phyloP scores from a whole-genome alignment of 176 grass and related monocot species.

The Oryza australiensis region DNA sequence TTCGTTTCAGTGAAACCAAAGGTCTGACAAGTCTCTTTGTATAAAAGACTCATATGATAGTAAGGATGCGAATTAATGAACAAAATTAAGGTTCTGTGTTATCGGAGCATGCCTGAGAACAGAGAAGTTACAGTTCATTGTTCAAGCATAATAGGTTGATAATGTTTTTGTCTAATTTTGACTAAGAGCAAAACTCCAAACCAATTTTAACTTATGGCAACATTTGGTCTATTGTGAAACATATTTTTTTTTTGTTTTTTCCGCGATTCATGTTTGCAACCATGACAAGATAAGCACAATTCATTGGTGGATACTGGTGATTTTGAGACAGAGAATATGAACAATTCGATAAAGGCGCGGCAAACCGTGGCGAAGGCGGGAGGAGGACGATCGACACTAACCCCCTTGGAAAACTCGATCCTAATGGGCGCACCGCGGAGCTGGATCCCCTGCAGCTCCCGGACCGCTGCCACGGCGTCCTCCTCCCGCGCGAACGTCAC shows the following conservation, averaged over 20 bases:
- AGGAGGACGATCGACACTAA: conserved; percentile 76
- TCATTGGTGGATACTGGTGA: not conserved
- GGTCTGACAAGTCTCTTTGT: not conserved
- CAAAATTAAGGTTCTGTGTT: not conserved
- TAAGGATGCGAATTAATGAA: conserved; percentile 5
- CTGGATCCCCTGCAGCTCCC: conserved; percentile 61
- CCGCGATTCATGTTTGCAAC: not conserved
- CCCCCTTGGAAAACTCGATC: conserved; percentile 99
- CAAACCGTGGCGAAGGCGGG: conserved; percentile 25
- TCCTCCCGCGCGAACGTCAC: conserved; percentile 66
- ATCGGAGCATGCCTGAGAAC: not conserved
- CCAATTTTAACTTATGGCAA: conserved; percentile 9
- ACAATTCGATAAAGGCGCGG: conserved; percentile 28
- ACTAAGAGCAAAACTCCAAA: not conserved
- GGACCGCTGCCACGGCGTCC: conserved; percentile 57
- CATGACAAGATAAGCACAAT: conserved; percentile 13
- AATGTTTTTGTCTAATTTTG: not conserved
- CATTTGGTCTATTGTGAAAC: conserved; percentile 10
- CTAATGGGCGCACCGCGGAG: conserved; percentile 67
- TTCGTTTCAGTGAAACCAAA: conserved; percentile 1
- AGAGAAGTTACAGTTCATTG: not conserved
- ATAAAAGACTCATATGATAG: conserved; percentile 13
- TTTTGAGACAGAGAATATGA: conserved; percentile 30
- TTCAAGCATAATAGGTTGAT: conserved; percentile 6
- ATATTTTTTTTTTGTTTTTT: conserved; percentile 11